A percentile compares a stretch with the other conserved stretches of the same genome.
Evolutionary conservation across 768 basidiomycete species (phyloP).

Genomic region (Ramaria sp.): DNA sequence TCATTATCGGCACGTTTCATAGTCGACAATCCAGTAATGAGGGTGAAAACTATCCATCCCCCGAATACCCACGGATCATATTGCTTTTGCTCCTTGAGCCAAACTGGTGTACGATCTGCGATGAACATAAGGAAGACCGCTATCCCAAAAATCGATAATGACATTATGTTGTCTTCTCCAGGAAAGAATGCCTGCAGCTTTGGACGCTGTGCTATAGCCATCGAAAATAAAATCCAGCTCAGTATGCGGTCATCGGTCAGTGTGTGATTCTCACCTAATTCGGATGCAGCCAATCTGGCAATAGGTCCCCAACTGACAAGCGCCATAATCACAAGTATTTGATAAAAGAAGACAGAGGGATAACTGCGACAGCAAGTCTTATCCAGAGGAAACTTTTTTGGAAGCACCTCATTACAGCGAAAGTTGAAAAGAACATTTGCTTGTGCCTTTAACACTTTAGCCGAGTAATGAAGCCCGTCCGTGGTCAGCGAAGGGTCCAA

Average conservation of each 20-base stretch:
- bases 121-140: constrained; percentile 58
- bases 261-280: constrained; percentile 15
- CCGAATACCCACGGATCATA: constrained; percentile 62
- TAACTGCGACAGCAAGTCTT: constrained; percentile 79
- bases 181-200: constrained; percentile 18
- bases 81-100: constrained; percentile 84
- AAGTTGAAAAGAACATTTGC: constrained; percentile 71
- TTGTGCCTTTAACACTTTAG: constrained; percentile 50
- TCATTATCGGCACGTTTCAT: constrained; percentile 70
- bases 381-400: constrained; percentile 51
- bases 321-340: constrained; percentile 38
- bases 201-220: not conserved
- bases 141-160: constrained; percentile 53
- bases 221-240: not conserved
- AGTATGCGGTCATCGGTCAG: constrained; percentile 13
- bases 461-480: constrained; percentile 78
- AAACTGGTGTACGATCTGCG: constrained; percentile 79
- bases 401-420: constrained; percentile 63
- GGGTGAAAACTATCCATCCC: constrained; percentile 39
- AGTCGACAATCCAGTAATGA: constrained; percentile 51
- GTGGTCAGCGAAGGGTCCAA: constrained; percentile 61
- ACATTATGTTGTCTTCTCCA: constrained; percentile 26
- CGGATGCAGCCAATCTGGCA: constrained; percentile 25
- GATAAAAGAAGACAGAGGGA: constrained; percentile 48
- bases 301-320: constrained; percentile 43